Evolutionary conservation across 1,139 yeast species (phyloP), one percentile per base, ranked within the genome.

Genomic region (Geotrichum phurueaensis): DNA sequence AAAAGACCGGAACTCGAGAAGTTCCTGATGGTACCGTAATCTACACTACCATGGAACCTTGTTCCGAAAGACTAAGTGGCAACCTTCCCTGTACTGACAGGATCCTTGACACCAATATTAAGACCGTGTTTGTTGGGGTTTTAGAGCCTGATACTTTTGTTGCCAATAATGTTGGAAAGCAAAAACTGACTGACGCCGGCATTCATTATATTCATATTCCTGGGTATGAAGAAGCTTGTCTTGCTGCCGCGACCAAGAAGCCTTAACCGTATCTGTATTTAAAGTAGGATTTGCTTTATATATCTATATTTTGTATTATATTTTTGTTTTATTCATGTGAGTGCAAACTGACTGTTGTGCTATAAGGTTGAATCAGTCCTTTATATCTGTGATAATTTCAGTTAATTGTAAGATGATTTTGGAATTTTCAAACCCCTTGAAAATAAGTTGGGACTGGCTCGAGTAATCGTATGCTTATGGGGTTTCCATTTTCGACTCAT

Each of bases 11-110:
- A 2, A 45, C 62, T 3, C 66, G 71, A 4, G 77, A 76, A 3
- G 79, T 90, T 0, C 97, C 98, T 0, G 71, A 69, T 20, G 96
- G 96, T 0, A 84, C 96, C 0, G 90, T 87, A 52, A 75, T 94
- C 13, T 95, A 89, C 73, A 94, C 99, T 0, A 89, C 98, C 0
- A 95, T 95, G 99, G 99, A 95, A 69, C 99, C 99, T 0, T 95
- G 99, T 71, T 86, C 96, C 1, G 81, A 83, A 62, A 78, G 99
- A 60, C 77, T 94, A 50, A 91, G 97, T 72, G 99, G 99, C 0
- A 92, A 92, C 68, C 71, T 80, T 59, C 97, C 99, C 0, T 94
- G 99, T 74, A 85, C 84, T 1, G 92, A 91, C 64, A 79, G 98
- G 51, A 85, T 94, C 10, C 69, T 90, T 53, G 77, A 74, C 1